A percentile compares a stretch with the other conserved stretches of the same genome.
These are phyloP conservation scores for Fremontodendron californicum DNA, from an alignment of 345 rosid species.

Conservation along the genomic window DNA sequence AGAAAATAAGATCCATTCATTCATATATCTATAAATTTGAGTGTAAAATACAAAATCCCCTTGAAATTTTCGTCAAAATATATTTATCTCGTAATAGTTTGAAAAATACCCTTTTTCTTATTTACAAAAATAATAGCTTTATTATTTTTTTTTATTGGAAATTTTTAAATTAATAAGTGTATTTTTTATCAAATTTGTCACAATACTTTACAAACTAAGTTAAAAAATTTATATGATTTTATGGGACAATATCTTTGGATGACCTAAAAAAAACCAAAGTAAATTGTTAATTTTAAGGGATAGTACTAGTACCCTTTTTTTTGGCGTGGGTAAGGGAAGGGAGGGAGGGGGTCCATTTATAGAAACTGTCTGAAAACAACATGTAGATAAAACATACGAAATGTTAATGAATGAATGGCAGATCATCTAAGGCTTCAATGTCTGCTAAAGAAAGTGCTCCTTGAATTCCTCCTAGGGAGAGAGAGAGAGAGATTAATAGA, in stretches of 20 bases:
- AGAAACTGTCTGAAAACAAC: conserved; percentile 14
- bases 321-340: background rate
- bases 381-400: conserved; percentile 1
- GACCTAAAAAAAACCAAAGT: background rate
- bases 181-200: too few species aligned
- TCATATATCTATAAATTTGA: background rate
- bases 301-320: background rate
- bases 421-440: background rate
- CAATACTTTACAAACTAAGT: background rate
- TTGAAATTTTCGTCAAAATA: background rate
- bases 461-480: conserved; percentile 22
- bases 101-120: background rate
- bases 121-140: background rate
- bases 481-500: background rate
- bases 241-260: background rate
- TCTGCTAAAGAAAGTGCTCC: conserved; percentile 12
- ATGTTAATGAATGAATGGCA: conserved; percentile 7
- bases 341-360: conserved; percentile 3
- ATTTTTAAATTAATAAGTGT: too few species aligned
- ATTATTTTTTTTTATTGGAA: too few species aligned
- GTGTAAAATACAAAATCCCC: background rate
- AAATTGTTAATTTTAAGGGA: background rate
- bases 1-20: background rate
- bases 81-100: background rate
- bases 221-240: background rate